Evolutionary conservation across 306 rosid genomes (phyloP).

Genomic region (Malus sylvestris): DNA sequence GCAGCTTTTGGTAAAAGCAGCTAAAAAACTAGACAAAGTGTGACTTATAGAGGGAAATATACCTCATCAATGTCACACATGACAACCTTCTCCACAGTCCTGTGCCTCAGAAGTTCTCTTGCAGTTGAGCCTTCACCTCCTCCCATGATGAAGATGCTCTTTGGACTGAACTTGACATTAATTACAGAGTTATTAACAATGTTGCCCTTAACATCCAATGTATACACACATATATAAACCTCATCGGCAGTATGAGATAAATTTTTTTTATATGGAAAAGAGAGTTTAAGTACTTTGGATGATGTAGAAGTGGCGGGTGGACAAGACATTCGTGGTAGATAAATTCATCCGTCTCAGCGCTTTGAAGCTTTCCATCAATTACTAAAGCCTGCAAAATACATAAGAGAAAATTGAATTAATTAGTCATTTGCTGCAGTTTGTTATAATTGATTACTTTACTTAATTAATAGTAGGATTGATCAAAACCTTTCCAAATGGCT

Average conservation of each 20-base stretch:
- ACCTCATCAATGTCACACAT: conserved; percentile 99
- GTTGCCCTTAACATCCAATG: not conserved
- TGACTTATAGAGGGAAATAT: not conserved
- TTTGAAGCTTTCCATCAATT: conserved; percentile 96
- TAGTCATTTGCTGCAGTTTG: not conserved
- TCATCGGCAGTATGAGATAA: not conserved
- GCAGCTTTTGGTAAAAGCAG: not conserved
- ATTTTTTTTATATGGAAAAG: not conserved
- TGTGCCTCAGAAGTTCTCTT: conserved; percentile 82
- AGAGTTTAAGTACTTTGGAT: conserved; percentile 48
- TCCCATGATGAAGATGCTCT: conserved; percentile 82
- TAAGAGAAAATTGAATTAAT: not conserved
- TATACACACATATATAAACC: not conserved
- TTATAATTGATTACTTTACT: not conserved
- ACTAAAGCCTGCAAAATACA: conserved; percentile 58
- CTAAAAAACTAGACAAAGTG: not conserved
- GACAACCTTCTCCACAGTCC: conserved; percentile 69
- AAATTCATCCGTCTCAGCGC: conserved; percentile 95
- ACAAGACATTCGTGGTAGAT: conserved; percentile 96
- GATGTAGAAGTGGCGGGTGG: conserved; percentile 88
- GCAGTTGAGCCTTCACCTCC: conserved; percentile 99
- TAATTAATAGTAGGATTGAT: not conserved
- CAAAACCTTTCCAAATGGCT: conserved; percentile 89
- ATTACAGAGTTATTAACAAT: not conserved
- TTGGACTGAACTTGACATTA: conserved; percentile 43